Evolutionary conservation across 306 rosid genomes (phyloP).

Genomic region (Canavalia ensiformis): DNA sequence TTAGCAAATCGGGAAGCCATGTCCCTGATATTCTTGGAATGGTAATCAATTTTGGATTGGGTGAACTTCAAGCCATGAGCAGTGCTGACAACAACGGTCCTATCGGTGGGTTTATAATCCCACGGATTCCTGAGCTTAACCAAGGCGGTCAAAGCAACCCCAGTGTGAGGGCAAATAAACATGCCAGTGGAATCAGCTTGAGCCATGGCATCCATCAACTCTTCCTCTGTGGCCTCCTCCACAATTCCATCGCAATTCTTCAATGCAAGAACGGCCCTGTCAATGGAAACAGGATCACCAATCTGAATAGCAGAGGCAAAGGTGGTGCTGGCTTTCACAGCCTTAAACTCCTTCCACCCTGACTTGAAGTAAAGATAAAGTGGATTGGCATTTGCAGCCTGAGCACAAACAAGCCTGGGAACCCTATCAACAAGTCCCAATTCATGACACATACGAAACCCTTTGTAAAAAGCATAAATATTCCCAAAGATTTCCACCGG

Average conservation of each 20-base stretch:
- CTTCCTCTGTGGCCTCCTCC: conserved; percentile 95
- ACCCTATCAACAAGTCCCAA: conserved; percentile 82
- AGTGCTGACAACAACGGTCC: conserved; percentile 90
- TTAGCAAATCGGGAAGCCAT: conserved; percentile 81
- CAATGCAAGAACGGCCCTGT: conserved; percentile 81
- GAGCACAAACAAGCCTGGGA: conserved; percentile 94
- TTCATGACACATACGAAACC: conserved; percentile 81
- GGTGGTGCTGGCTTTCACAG: conserved; percentile 67
- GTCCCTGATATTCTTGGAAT: conserved; percentile 76
- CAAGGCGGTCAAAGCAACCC: conserved; percentile 88
- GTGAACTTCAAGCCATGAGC: conserved; percentile 94
- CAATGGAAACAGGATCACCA: conserved; percentile 91
- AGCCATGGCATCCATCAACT: conserved; percentile 86
- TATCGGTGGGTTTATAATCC: conserved; percentile 71
- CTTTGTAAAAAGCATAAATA: conserved; percentile 89
- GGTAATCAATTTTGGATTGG: conserved; percentile 85
- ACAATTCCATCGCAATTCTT: conserved; percentile 80
- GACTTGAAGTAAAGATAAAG: conserved; percentile 71
- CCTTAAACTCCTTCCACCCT: conserved; percentile 78
- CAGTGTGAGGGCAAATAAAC: conserved; percentile 95
- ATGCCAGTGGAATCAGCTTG: conserved; percentile 89
- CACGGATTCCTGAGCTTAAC: conserved; percentile 72
- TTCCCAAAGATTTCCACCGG: conserved; percentile 83
- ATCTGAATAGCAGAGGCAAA: conserved; percentile 89
- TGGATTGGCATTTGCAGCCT: conserved; percentile 89